phyloP scores from a whole-genome alignment of 2,329 filamentous ascomycete species.

The Botrytis paeoniae region DNA sequence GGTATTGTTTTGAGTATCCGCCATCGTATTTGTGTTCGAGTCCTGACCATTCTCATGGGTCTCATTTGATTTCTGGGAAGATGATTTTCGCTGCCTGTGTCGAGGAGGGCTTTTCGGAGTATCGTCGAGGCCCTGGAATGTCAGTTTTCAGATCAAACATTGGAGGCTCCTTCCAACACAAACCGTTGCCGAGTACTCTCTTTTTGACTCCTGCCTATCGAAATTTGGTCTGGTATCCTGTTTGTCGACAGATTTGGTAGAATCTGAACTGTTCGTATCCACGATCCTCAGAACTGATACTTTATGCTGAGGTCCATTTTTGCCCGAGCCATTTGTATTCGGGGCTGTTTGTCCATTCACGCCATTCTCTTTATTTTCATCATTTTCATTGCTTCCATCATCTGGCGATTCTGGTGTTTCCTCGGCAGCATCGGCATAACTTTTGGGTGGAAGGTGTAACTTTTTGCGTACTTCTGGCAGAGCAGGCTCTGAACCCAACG shows the following conservation, averaged over 20 bases:
- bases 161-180: constrained; percentile 6
- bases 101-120: constrained; percentile 31
- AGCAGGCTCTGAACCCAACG: constrained; percentile 35
- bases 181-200: constrained; percentile 34
- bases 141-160: constrained; percentile 16
- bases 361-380: constrained; percentile 12
- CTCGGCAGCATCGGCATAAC: constrained; percentile 40
- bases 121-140: constrained; percentile 35
- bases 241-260: constrained; percentile 21
- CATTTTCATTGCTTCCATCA: constrained; percentile 17
- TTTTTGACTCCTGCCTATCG: constrained; percentile 31
- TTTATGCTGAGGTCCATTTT: constrained; percentile 18
- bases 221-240: constrained; percentile 24
- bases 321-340: constrained; percentile 18
- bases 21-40: constrained; percentile 11
- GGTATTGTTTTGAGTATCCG: constrained; percentile 7
- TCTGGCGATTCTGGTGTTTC: constrained; percentile 22
- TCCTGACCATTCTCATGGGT: constrained; percentile 21
- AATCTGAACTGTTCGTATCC: constrained; percentile 24
- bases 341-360: background rate
- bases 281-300: constrained; percentile 35
- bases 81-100: constrained; percentile 30
- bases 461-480: constrained; percentile 37
- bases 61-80: constrained; percentile 29
- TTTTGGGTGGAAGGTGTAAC: constrained; percentile 40